Base-by-base conservation (phyloP, 1,139 yeast genomes). In the Groenewaldozyma sp. region DNA sequence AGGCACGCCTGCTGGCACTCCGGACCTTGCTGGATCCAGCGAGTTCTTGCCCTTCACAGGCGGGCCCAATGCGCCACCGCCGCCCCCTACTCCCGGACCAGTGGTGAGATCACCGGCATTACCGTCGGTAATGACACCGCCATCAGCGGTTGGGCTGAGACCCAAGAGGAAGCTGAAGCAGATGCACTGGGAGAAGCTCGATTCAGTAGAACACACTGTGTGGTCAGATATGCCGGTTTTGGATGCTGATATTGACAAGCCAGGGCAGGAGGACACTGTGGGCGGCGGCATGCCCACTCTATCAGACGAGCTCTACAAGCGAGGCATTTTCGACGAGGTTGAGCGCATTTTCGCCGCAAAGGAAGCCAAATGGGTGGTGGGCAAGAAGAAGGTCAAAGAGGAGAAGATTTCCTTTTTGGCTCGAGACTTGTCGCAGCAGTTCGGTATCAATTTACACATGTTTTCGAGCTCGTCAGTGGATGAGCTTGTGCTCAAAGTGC, bases 161-260 rank as follows among this genome's bases (percentile, higher is more conserved):
- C 82, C 93, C 3, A 72, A 72, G 41, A 65, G 73, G 14, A 80
- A 78, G 48, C 68, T 91, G 52, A 91, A 88, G 58, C 97, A 88
- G 55, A 79, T 91, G 70, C 98, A 91, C 57, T 91, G 97, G 97
- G 95, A 88, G 50, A 82, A 76, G 55, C 68, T 91, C 34, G 68
- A 70, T 36, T 55, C 64, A 27, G 77, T 84, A 34, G 74, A 78
- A 34, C 72, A 78, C 34, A 88, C 97, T 0, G 74, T 91, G 40
- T 91, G 98, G 98, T 70, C 69, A n/a, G 74, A 39, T 17, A 29
- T 29, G 33, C 33, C 33, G 4, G 10, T 13, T 6, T 7, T 29
- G 7, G 7, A 27, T 6, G n/a, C 14, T 27, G 31, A 6, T 13
- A 14, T 10, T 27, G 17, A 18, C 18, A 9, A n/a, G 6, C 72